Evolutionary conservation across 2,329 filamentous ascomycete species (phyloP).

Genomic region (Fusarium musae): DNA sequence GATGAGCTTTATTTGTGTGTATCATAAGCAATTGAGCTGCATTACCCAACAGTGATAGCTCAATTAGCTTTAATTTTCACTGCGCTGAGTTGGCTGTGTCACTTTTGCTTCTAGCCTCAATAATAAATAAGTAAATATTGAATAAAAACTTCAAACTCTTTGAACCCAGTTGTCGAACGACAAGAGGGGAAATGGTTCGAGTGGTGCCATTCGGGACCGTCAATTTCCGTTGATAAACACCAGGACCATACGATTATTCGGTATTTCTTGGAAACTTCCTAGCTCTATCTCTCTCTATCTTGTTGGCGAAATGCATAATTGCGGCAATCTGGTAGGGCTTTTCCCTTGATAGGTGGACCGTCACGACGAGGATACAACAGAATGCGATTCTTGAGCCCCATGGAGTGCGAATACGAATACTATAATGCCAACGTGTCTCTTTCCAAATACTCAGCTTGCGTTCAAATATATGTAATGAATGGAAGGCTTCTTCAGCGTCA

Average conservation of each 20-base stretch:
- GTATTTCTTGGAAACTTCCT: constrained; percentile 37
- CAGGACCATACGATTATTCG: constrained; percentile 44
- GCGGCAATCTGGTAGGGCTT: constrained; percentile 9
- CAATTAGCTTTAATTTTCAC: neutral
- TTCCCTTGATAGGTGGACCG: neutral
- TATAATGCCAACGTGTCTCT: neutral
- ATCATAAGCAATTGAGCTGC: neutral
- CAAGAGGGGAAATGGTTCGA: constrained; percentile 36
- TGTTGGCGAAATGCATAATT: neutral
- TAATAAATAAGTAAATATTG: no score
- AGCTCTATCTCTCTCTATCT: neutral
- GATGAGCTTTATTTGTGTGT: neutral
- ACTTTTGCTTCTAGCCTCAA: no score
- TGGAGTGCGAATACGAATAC: constrained; percentile 36
- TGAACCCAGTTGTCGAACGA: constrained; percentile 24
- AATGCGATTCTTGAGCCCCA: neutral
- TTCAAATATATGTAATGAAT: neutral
- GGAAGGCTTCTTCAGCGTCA: neutral
- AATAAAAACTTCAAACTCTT: no score
- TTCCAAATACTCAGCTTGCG: neutral
- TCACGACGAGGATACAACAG: neutral
- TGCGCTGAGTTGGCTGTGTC: neutral
- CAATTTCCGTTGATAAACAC: constrained; percentile 36
- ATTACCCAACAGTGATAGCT: neutral
- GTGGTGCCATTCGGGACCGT: constrained; percentile 43